phyloP scores from a whole-genome alignment of 2,329 filamentous ascomycete species.

The Chaetomium globosum region DNA sequence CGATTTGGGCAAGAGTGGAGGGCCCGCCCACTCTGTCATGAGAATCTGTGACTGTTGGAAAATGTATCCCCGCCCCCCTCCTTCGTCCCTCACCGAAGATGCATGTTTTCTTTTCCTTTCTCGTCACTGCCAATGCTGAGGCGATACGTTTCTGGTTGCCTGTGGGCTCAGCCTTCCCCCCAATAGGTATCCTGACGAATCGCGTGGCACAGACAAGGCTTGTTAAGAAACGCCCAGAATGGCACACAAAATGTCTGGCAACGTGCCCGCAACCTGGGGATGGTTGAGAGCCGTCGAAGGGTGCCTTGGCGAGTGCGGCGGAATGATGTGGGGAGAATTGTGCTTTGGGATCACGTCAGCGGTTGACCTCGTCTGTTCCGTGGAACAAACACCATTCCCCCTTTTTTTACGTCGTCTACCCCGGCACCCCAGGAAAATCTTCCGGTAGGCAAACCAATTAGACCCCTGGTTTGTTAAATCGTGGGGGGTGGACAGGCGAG shows the following conservation, averaged over 20 bases:
- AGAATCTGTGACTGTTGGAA: conserved; percentile 15
- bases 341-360: conserved; percentile 33
- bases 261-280: conserved; percentile 3
- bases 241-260: conserved; percentile 16
- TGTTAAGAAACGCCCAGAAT: not conserved
- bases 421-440: conserved; percentile 27
- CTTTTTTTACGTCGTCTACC: conserved; percentile 12
- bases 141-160: conserved; percentile 25
- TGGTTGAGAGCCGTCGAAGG: not conserved
- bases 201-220: conserved; percentile 17
- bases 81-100: conserved; percentile 19
- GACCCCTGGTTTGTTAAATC: conserved; percentile 19
- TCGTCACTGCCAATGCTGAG: conserved; percentile 19
- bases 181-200: conserved; percentile 24
- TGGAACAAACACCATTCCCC: conserved; percentile 7
- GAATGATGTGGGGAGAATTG: conserved; percentile 15
- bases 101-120: not conserved
- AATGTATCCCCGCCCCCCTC: not conserved
- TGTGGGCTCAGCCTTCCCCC: conserved; percentile 29
- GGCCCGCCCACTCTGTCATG: conserved; percentile 3
- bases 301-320: conserved; percentile 2
- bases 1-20: not conserved
- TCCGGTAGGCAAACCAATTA: conserved; percentile 22
- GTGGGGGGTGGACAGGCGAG: conserved; percentile 22
- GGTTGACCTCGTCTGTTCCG: conserved; percentile 17